Evolutionary conservation across 768 basidiomycete species (phyloP).

Genomic region (Agaricus bisporus): DNA sequence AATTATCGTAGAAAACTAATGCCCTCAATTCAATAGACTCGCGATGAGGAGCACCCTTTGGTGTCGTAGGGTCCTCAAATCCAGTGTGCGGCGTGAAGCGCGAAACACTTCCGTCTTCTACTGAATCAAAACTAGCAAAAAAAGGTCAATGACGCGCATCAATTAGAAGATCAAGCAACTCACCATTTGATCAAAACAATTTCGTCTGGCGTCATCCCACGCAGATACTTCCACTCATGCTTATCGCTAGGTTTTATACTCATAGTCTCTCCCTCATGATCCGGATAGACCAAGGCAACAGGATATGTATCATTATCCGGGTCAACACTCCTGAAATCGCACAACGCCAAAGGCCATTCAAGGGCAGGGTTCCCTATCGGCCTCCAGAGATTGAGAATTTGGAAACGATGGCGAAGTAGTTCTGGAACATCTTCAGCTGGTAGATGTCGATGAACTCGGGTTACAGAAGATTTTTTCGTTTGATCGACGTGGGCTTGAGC

Average conservation of each 20-base stretch:
- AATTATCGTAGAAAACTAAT: slow-evolving; percentile 55
- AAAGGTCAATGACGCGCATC: neutral
- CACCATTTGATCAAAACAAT: slow-evolving; percentile 50
- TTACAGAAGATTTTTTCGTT: slow-evolving; percentile 35
- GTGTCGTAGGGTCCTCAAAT: slow-evolving; percentile 50
- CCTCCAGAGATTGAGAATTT: slow-evolving; percentile 59
- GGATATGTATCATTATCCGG: slow-evolving; percentile 35
- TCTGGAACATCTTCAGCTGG: slow-evolving; percentile 36
- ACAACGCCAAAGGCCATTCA: slow-evolving; percentile 47
- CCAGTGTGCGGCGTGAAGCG: slow-evolving; percentile 57
- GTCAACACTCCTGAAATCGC: slow-evolving; percentile 44
- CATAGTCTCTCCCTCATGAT: slow-evolving; percentile 47
- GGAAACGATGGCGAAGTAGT: slow-evolving; percentile 42
- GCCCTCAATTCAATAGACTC: slow-evolving; percentile 60
- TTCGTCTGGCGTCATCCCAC: slow-evolving; percentile 43
- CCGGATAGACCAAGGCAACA: slow-evolving; percentile 39
- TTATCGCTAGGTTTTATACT: slow-evolving; percentile 37
- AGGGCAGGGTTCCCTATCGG: slow-evolving; percentile 41
- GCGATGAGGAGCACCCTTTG: slow-evolving; percentile 38
- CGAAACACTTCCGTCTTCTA: slow-evolving; percentile 42
- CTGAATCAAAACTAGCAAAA: slow-evolving; percentile 22
- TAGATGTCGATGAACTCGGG: slow-evolving; percentile 45
- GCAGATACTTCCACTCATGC: slow-evolving; percentile 48
- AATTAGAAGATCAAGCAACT: slow-evolving; percentile 11
- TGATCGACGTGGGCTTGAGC: slow-evolving; percentile 47